Evolutionary conservation across 1,284 basidiomycete species (phyloP).

Genomic region (Cerioporus squamosus): DNA sequence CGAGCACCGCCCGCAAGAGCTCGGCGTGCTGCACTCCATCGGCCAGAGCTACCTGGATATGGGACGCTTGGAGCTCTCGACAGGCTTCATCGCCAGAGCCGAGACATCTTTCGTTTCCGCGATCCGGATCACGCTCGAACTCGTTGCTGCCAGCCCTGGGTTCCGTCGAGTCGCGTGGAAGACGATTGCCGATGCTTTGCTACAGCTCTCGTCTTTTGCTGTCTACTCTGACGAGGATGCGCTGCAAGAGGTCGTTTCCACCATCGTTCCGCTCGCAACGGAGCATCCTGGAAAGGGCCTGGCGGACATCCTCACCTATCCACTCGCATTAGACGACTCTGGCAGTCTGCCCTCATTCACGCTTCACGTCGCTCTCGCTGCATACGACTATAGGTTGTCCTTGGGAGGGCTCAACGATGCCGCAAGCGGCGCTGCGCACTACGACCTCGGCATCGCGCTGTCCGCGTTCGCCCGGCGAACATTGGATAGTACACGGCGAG

Average conservation of each 20-base stretch:
- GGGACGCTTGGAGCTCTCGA: slow-evolving; percentile 66
- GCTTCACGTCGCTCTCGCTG: slow-evolving; percentile 58
- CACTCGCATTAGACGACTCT: slow-evolving; percentile 22
- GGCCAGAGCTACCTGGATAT: slow-evolving; percentile 78
- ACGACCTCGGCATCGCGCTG: slow-evolving; percentile 79
- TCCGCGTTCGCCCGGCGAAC: slow-evolving; percentile 50
- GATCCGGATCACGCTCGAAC: slow-evolving; percentile 58
- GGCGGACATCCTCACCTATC: slow-evolving; percentile 43
- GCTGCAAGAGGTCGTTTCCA: slow-evolving; percentile 42
- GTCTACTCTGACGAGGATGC: slow-evolving; percentile 46
- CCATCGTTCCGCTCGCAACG: slow-evolving; percentile 43
- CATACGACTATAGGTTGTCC: slow-evolving; percentile 76
- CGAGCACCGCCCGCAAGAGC: slow-evolving; percentile 58
- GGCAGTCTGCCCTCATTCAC: slow-evolving; percentile 35
- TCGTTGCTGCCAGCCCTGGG: slow-evolving; percentile 59
- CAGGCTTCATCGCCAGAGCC: slow-evolving; percentile 78
- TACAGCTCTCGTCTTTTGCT: slow-evolving; percentile 58
- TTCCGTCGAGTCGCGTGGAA: slow-evolving; percentile 88
- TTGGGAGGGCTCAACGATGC: slow-evolving; percentile 66
- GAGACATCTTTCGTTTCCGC: slow-evolving; percentile 72
- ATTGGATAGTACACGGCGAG: slow-evolving; percentile 35
- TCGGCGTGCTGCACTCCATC: slow-evolving; percentile 77
- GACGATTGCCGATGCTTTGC: slow-evolving; percentile 78
- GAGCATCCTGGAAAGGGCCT: slow-evolving; percentile 46
- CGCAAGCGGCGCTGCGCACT: slow-evolving; percentile 68